These are phyloP conservation scores for Penicillium nordicum DNA, from an alignment of 2,329 filamentous ascomycete species.

Conservation along the genomic window DNA sequence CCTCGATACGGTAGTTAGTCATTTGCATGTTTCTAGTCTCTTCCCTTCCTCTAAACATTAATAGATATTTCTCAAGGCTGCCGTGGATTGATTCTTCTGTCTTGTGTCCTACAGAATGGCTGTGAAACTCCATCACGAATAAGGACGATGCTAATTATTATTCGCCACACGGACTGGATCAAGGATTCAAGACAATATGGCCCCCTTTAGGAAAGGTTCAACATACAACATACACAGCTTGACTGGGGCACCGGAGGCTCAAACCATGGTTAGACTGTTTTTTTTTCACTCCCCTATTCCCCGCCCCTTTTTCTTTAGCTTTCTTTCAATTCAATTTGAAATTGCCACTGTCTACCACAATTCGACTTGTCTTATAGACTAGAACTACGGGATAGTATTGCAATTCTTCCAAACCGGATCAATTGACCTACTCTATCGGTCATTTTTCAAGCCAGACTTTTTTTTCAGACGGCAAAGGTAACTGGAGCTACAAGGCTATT, in stretches of 20 bases:
- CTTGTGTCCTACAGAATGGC: background rate
- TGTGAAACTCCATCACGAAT: conserved; percentile 14
- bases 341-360: background rate
- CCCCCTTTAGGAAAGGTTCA: conserved; percentile 21
- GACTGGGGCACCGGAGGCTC: conserved; percentile 28
- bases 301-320: conserved; percentile 18
- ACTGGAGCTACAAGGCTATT: conserved; percentile 14
- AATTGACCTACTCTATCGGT: background rate
- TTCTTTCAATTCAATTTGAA: conserved; percentile 1
- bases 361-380: background rate
- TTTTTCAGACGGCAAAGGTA: conserved; percentile 4
- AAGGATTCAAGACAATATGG: conserved; percentile 21
- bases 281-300: conserved; percentile 18
- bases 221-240: conserved; percentile 3
- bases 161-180: conserved; percentile 21
- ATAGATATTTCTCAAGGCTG: background rate
- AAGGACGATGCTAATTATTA: conserved; percentile 20
- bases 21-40: background rate
- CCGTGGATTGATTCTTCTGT: background rate
- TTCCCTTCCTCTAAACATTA: background rate
- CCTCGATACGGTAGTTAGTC: background rate
- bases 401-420: background rate
- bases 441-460: background rate
- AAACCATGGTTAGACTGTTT: conserved; percentile 26
- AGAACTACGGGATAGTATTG: background rate